Conservation (phyloP, 2,329 filamentous ascomycete species). For the Exophiala viscosa region DNA sequence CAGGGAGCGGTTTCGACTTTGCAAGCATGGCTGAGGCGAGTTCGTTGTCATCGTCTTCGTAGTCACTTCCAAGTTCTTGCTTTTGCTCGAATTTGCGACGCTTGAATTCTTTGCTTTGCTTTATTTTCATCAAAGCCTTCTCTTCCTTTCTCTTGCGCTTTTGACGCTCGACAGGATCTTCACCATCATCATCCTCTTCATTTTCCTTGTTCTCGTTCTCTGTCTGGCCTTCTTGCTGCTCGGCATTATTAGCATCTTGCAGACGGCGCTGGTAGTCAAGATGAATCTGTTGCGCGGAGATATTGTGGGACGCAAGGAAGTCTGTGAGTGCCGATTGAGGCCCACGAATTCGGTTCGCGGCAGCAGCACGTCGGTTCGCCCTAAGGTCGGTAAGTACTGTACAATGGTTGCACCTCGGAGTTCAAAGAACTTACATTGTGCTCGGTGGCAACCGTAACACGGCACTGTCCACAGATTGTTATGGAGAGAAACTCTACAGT, state of each 20-base stretch:
- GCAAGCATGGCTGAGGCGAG: slow-evolving; percentile 52
- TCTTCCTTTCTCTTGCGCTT: slow-evolving; percentile 57
- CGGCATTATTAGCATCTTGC: slow-evolving; percentile 44
- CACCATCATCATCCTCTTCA: slow-evolving; percentile 35
- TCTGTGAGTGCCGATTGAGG: slow-evolving; percentile 66
- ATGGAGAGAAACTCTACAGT: no score
- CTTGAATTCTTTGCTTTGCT: slow-evolving; percentile 50
- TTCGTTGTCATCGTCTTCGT: slow-evolving; percentile 36
- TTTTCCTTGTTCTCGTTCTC: slow-evolving; percentile 38
- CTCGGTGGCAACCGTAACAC: no score
- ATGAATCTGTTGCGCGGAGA: slow-evolving; percentile 61
- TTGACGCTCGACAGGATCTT: slow-evolving; percentile 42
- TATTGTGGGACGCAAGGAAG: slow-evolving; percentile 66
- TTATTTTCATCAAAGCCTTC: slow-evolving; percentile 43
- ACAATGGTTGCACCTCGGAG: background rate
- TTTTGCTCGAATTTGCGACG: slow-evolving; percentile 45
- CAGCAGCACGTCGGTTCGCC: slow-evolving; percentile 16
- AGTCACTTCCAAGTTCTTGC: slow-evolving; percentile 35
- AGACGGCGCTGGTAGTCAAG: slow-evolving; percentile 56
- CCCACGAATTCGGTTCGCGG: slow-evolving; percentile 49
- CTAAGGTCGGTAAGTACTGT: background rate
- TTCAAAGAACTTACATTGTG: background rate
- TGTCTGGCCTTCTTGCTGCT: slow-evolving; percentile 32
- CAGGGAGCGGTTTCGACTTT: slow-evolving; percentile 61
- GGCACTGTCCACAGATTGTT: no score